phyloP scores from a whole-genome alignment of 441 rosid species.

The Lepidium campestre region DNA sequence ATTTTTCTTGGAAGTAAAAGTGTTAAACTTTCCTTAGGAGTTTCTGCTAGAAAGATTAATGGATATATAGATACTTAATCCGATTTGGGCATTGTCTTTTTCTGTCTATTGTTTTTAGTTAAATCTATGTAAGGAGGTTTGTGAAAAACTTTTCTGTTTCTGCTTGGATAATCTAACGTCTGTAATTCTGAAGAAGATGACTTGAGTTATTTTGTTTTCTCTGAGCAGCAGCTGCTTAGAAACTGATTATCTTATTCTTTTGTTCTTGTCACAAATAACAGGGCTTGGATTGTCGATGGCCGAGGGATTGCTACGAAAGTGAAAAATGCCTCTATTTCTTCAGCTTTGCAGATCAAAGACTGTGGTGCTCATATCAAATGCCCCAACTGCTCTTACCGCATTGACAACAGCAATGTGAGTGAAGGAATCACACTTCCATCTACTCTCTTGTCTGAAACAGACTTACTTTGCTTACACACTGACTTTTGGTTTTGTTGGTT shows the following conservation, averaged over 20 bases:
- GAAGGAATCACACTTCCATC: not conserved
- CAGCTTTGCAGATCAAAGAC: conserved; percentile 51
- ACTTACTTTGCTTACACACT: not conserved
- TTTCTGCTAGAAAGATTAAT: not conserved
- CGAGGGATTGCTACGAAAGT: conserved; percentile 72
- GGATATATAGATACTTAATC: not conserved
- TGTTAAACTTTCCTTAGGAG: not conserved
- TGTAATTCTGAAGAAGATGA: not conserved
- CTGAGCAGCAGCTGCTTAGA: not conserved
- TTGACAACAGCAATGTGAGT: conserved; percentile 82
- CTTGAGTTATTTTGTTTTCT: not conserved
- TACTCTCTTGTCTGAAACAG: not conserved
- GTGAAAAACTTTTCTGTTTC: not conserved
- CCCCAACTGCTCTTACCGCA: conserved; percentile 62
- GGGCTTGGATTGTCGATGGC: conserved; percentile 78
- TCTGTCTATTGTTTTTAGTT: not conserved
- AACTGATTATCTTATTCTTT: not conserved
- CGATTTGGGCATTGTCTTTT: not conserved
- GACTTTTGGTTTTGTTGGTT: not conserved
- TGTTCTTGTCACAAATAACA: conserved; percentile 26
- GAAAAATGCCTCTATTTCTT: conserved; percentile 45
- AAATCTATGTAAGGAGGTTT: not conserved
- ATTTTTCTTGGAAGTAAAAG: not conserved
- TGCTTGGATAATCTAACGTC: not conserved
- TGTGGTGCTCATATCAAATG: conserved; percentile 63